Evolutionary conservation across 805 yeast species (phyloP).

Genomic region (Nakazawaea ambrosiae): DNA sequence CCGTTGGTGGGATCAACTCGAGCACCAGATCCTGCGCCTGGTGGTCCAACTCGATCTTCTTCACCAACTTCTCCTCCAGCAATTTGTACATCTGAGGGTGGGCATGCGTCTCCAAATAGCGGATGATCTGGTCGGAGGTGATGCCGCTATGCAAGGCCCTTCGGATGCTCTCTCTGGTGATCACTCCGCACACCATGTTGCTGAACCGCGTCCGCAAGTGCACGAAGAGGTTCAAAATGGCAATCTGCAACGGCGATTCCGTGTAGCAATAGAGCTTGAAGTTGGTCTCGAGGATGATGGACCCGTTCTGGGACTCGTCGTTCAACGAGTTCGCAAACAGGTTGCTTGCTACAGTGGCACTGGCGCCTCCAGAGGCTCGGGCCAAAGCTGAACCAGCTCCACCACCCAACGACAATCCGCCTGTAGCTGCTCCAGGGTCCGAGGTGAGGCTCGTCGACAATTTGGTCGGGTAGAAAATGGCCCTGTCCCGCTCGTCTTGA

Average conservation of each 20-base stretch:
- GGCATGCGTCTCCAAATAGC: constrained; percentile 85
- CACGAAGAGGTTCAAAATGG: constrained; percentile 82
- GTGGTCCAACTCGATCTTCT: constrained; percentile 57
- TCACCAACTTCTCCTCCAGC: constrained; percentile 63
- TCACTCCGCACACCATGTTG: constrained; percentile 88
- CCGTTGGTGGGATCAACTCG: constrained; percentile 84
- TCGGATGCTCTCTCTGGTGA: constrained; percentile 88
- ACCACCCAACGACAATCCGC: too few relatives aligned
- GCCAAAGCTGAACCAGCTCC: too few relatives aligned
- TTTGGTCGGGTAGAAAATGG: constrained; percentile 80
- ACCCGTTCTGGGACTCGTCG: constrained; percentile 40
- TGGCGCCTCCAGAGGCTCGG: too few relatives aligned
- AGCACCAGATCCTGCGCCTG: constrained; percentile 38
- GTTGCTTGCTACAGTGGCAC: constrained; percentile 50
- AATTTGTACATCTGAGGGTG: constrained; percentile 82
- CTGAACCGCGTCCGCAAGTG: constrained; percentile 79
- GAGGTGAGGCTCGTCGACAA: constrained; percentile 86
- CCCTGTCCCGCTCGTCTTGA: constrained; percentile 17
- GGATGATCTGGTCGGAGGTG: constrained; percentile 89
- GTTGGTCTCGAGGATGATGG: constrained; percentile 87
- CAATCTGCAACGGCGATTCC: constrained; percentile 90
- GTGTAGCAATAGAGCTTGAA: constrained; percentile 91
- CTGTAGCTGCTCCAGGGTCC: constrained; percentile 65
- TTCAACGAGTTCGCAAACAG: constrained; percentile 65
- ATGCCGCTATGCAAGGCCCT: constrained; percentile 82